Conservation (phyloP, 2,329 filamentous ascomycete genomes). For the Didymella pinodella region DNA sequence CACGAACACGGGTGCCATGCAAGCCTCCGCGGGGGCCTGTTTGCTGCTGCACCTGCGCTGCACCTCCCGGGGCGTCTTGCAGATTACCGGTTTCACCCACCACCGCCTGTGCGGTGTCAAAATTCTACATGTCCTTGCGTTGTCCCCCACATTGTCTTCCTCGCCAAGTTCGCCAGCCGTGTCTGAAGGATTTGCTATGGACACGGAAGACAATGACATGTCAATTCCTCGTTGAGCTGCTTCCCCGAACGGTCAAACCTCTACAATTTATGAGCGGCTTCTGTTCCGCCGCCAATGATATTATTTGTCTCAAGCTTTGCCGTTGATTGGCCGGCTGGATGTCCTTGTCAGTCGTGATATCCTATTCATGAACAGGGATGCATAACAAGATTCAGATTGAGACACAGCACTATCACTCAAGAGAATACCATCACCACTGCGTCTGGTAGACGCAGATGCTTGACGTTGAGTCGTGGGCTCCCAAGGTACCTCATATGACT, state of each 20-base stretch:
- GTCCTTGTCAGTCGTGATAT: conserved; percentile 9
- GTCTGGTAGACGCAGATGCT: conserved; percentile 15
- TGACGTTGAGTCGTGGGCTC: not conserved
- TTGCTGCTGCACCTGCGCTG: conserved; percentile 32
- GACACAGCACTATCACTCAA: conserved; percentile 26
- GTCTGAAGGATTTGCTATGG: conserved; percentile 27
- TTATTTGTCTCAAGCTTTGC: conserved; percentile 31
- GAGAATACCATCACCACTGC: conserved; percentile 24
- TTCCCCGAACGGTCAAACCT: conserved; percentile 31
- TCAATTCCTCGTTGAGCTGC: conserved; percentile 23
- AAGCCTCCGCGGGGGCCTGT: conserved; percentile 32
- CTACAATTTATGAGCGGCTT: conserved; percentile 24
- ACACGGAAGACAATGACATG: conserved; percentile 30
- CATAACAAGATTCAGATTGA: conserved; percentile 33
- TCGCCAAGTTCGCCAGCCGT: conserved; percentile 11
- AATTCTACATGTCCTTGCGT: conserved; percentile 33
- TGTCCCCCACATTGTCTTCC: conserved; percentile 11
- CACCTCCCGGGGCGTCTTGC: conserved; percentile 32
- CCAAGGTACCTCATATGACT: conserved; percentile 5
- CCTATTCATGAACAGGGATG: conserved; percentile 33
- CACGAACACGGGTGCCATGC: conserved; percentile 40
- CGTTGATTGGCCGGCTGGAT: conserved; percentile 34
- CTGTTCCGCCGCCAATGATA: conserved; percentile 42
- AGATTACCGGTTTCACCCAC: conserved; percentile 40
- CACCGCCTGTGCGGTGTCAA: conserved; percentile 32